Evolutionary conservation across 768 basidiomycete species (phyloP).

Genomic region (Psilocybe azurescens): DNA sequence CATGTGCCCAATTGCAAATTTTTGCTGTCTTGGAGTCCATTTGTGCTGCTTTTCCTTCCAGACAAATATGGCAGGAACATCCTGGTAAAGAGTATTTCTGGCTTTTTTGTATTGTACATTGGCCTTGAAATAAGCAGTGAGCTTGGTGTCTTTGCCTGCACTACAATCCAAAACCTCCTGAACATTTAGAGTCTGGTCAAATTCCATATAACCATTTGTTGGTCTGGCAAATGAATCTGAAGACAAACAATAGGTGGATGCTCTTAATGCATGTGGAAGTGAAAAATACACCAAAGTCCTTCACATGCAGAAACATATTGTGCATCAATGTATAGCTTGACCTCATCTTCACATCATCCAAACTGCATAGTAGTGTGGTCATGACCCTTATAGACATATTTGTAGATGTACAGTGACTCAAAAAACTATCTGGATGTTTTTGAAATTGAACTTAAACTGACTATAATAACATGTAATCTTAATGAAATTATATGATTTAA

Average conservation of each 20-base stretch:
- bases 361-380: conserved; percentile 43
- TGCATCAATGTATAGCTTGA: conserved; percentile 39
- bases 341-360: conserved; percentile 38
- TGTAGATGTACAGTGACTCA: too few relatives aligned
- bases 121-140: conserved; percentile 39
- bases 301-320: conserved; percentile 39
- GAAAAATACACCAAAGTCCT: conserved; percentile 38
- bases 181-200: neutral
- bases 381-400: too few relatives aligned
- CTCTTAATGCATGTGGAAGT: conserved; percentile 36
- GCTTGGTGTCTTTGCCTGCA: conserved; percentile 22
- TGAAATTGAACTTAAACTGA: too few relatives aligned
- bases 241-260: conserved; percentile 35
- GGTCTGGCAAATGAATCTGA: neutral
- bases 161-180: conserved; percentile 23
- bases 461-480: too few relatives aligned
- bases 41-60: conserved; percentile 9
- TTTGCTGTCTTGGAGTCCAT: conserved; percentile 35
- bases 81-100: conserved; percentile 34
- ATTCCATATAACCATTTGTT: neutral
- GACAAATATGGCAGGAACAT: conserved; percentile 35
- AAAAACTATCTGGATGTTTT: too few relatives aligned
- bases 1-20: conserved; percentile 46
- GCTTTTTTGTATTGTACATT: conserved; percentile 28
- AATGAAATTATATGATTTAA: too few relatives aligned